Conservation (phyloP, 140 eudicot genomes). For the Oenanthe javanica region DNA sequence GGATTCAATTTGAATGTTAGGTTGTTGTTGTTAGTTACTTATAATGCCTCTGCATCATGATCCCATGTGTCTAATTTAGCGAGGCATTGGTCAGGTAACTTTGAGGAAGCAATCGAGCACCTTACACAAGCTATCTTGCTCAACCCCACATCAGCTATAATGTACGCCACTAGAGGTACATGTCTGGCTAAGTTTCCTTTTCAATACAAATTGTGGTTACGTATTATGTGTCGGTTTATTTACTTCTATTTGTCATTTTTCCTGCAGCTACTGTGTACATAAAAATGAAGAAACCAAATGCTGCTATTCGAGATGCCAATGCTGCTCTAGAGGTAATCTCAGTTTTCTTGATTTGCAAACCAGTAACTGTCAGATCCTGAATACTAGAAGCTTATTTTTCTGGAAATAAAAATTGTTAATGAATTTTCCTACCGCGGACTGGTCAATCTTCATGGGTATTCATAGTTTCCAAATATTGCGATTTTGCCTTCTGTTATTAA, state of each 20-base stretch:
- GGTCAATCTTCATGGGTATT: not conserved
- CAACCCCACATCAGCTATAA: constrained; percentile 89
- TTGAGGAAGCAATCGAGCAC: constrained; percentile 88
- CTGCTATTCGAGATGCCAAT: constrained; percentile 92
- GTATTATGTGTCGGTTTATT: not conserved
- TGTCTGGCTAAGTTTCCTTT: constrained; percentile 2
- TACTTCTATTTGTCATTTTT: not conserved
- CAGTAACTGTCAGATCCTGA: not conserved
- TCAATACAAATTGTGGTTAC: not conserved
- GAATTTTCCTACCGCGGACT: not conserved
- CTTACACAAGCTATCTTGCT: constrained; percentile 78
- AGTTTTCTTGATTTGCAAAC: constrained; percentile 5
- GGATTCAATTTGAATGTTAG: not conserved
- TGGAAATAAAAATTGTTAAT: not conserved
- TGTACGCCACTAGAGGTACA: constrained; percentile 90
- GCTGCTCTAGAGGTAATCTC: constrained; percentile 76
- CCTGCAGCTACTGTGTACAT: constrained; percentile 69
- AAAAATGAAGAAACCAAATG: constrained; percentile 99
- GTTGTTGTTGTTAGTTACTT: not conserved
- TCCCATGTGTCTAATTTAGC: not conserved
- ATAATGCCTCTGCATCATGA: not conserved
- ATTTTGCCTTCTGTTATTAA: not conserved
- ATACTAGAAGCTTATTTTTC: not conserved
- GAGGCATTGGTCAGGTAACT: constrained; percentile 43
- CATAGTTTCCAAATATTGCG: not conserved